Base-by-base conservation (phyloP, 2,329 filamentous ascomycete species). In the Aspergillus ochraceus region DNA sequence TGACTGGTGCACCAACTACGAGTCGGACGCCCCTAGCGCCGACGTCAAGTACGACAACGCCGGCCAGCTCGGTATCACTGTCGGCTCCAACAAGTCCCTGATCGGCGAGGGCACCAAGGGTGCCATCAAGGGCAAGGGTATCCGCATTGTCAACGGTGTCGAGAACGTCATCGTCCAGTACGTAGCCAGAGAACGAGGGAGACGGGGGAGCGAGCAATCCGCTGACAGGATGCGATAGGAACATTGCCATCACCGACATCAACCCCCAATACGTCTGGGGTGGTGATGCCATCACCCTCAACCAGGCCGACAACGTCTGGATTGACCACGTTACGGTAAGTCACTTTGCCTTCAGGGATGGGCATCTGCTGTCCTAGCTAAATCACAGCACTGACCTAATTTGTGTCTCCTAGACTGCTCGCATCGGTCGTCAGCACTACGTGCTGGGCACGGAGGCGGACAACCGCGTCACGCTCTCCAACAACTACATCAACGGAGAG, bases 211-310 rank as follows among this genome's bases (percentile, higher is more conserved):
- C 36, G 5, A 39, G 36, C 1, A 6, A 39, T 17, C 6, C 2
- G 36, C 36, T 39, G 14, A 39, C 36, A 14, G 14, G 36, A 39
- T 17, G 14, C 14, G 11, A 39, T 39, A 39, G 36, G 51, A 86
- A 86, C 73, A 74, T 85, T 57, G 79, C 81, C 55, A 79, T 86
- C 68, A 84, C 82, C 54, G 75, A 83, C 54, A 74, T 86, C 51
- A 86, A 86, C 76, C 80, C 83, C n/a, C 68, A 82, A 70, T 83
- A 84, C 65, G 82, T 86, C 63, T 86, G 84, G 84, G 84, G 84
- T 57, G 84, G 84, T 56, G 84, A 86, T 69, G 84, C 81, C 49
- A 84, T 86, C 68, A 83, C 81, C 46, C 69, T 86, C 9, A 74
- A 83, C 58, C 72, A 77, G 46, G 71, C 77, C 11, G 71, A 74